Conservation (phyloP, 345 rosid species). For the Salix suchowensis region DNA sequence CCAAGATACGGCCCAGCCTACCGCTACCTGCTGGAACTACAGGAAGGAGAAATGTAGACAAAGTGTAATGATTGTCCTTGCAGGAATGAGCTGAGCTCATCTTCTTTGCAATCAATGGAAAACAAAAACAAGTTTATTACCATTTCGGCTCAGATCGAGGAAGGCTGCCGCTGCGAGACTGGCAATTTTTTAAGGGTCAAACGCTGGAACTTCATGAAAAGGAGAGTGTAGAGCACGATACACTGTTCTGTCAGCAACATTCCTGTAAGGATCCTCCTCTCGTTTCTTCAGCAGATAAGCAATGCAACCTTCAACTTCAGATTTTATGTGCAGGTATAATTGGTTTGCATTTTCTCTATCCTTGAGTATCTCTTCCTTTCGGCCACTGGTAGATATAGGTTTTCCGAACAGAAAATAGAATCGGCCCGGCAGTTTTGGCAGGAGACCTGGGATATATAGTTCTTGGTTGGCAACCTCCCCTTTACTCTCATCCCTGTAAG, state of each 20-base stretch:
- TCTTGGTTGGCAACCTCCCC: slow-evolving; percentile 63
- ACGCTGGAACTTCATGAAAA: slow-evolving; percentile 51
- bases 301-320: slow-evolving; percentile 47
- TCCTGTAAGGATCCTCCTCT: slow-evolving; percentile 67
- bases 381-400: slow-evolving; percentile 52
- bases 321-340: slow-evolving; percentile 60
- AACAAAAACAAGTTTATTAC: no score
- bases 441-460: slow-evolving; percentile 41
- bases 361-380: slow-evolving; percentile 37
- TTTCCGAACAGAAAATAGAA: slow-evolving; percentile 70
- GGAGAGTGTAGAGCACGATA: slow-evolving; percentile 37
- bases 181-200: slow-evolving; percentile 33
- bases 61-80: no score
- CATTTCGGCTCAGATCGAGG: not conserved
- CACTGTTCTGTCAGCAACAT: slow-evolving; percentile 42
- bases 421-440: slow-evolving; percentile 70
- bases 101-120: no score
- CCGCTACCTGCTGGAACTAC: no score
- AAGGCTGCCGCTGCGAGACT: not conserved
- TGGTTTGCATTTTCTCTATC: slow-evolving; percentile 49
- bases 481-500: slow-evolving; percentile 42
- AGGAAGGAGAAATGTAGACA: no score
- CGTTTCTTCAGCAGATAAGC: slow-evolving; percentile 67
- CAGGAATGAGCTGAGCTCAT: no score
- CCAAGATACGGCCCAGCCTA: no score